Base-by-base conservation (phyloP, 306 rosid genomes). In the Sesbania bispinosa region DNA sequence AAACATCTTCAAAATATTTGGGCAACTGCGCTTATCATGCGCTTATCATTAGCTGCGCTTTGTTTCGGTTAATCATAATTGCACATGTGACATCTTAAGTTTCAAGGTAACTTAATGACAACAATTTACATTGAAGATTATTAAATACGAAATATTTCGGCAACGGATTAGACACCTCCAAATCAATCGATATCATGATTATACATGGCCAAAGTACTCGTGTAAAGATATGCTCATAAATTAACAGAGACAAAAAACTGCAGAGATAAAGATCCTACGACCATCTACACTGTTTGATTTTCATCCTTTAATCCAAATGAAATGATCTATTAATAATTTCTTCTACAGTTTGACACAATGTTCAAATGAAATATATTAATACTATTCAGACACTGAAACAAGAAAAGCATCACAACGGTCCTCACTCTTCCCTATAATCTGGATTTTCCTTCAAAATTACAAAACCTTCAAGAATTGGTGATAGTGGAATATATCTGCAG, bases 391-490 rank as follows among this genome's bases (percentile, higher is more conserved):
- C 38, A 33, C 54, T 8, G 13, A 14, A 69, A 46, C 47, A 18
- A 33, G 18, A 19, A 53, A 62, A 50, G 1, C 41, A 47, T 54
- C 46, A 24, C 23, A n/a, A 7, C 5, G 4, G 62, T 43, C 68
- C 72, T 64, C 71, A 84, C 58, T 92, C 97, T 79, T 95, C 99
- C 64, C 84, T 80, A 59, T 88, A 92, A 3, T 95, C 96, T 10
- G 97, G 99, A 67, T 95, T 95, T 77, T 88, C 97, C 79, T 92
- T 87, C 80, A 95, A 73, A 33, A 95, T 92, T 3, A 95, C 97
- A 36, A 95, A 95, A 16, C 99, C 99, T 86, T 95, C 99, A 4
- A 95, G 92, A 78, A 92, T 89, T 5, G 99, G 99, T 0, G 97
- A 88, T 2, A 95, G 74, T 7, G 99, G 96, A 58, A 92, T 78